These are phyloP conservation scores for Stentor coeruleus DNA, from an alignment of 73 alveolate genomes.

Conservation along the genomic window DNA sequence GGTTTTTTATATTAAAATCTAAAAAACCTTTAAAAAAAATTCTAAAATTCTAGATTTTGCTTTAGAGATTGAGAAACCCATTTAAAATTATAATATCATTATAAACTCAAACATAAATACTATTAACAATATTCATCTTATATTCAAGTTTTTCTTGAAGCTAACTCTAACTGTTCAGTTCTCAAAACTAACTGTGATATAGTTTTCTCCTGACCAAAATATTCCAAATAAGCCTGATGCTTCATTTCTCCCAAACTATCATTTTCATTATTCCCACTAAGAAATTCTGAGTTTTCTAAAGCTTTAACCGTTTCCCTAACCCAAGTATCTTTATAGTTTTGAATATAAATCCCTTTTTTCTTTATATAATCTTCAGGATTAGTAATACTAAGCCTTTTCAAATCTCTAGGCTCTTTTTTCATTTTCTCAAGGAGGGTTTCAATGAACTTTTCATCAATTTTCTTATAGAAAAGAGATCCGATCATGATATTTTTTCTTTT, in stretches of 20 bases:
- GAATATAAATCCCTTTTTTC: not conserved
- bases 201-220: not conserved
- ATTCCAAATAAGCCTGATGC: not conserved
- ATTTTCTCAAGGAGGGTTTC: not conserved
- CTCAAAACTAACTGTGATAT: not conserved
- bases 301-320: not conserved
- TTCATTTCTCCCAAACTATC: not conserved
- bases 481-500: not conserved
- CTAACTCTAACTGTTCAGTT: not conserved
- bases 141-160: not conserved
- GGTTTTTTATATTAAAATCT: too few relatives aligned
- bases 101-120: too few relatives aligned
- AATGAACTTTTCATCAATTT: not conserved
- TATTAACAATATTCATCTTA: too few relatives aligned
- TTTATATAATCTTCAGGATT: not conserved
- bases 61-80: too few relatives aligned
- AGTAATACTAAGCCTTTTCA: not conserved
- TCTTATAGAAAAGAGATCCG: not conserved
- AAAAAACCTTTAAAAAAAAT: too few relatives aligned
- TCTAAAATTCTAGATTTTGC: too few relatives aligned
- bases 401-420: not conserved
- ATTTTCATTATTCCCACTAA: not conserved
- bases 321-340: not conserved
- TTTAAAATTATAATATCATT: too few relatives aligned
- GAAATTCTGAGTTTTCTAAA: not conserved